Conservation (phyloP, 495 filamentous ascomycete species). For the Penicillium waksmanii region DNA sequence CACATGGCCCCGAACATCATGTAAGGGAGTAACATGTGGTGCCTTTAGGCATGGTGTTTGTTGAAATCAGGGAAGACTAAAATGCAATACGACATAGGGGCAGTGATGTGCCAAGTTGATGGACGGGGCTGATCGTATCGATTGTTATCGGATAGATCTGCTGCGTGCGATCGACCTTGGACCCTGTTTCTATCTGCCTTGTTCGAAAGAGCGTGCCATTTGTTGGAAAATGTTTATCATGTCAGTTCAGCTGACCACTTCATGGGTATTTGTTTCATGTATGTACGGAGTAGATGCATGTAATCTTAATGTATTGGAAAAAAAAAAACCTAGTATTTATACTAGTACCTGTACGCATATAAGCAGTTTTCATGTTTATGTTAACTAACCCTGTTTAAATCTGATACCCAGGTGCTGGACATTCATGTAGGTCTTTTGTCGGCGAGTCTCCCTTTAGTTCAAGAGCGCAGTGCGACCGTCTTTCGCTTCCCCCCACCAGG, state of each 20-base stretch:
- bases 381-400: constrained; percentile 3
- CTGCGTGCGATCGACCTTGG: constrained; percentile 7
- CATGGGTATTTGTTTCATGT: background rate
- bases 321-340: no score
- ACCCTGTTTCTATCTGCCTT: background rate
- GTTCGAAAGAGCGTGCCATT: no score
- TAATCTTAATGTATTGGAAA: background rate
- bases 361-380: no score
- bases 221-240: no score
- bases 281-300: no score
- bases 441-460: background rate
- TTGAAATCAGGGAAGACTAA: background rate
- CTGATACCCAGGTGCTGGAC: background rate
- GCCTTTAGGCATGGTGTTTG: constrained; percentile 3
- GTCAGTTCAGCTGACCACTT: background rate
- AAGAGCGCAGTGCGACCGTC: constrained; percentile 20
- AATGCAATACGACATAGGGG: background rate
- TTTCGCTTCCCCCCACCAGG: constrained; percentile 23
- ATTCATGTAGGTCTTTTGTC: background rate
- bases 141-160: constrained; percentile 5
- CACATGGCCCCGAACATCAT: constrained; percentile 25
- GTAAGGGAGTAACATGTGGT: constrained; percentile 29
- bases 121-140: constrained; percentile 1
- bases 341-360: no score
- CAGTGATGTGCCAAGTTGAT: background rate